Evolutionary conservation across 148 eudicot genomes (phyloP).

Genomic region (Vaccinium darrowii): DNA sequence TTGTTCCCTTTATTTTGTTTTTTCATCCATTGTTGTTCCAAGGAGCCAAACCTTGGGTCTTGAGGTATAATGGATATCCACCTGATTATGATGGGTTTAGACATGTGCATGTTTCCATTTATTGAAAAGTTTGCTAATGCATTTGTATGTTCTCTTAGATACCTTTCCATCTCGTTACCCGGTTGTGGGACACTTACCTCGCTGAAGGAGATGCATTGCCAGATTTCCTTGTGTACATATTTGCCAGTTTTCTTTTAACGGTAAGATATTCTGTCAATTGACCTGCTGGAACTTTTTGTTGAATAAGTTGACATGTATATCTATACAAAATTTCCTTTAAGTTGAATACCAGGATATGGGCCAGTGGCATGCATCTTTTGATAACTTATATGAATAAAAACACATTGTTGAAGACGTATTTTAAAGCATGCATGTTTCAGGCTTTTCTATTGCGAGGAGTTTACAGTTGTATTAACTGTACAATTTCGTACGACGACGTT

Average conservation of each 20-base stretch:
- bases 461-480: background rate
- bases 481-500: background rate
- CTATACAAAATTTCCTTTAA: background rate
- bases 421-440: background rate
- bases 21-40: background rate
- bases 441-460: background rate
- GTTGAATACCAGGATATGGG: background rate
- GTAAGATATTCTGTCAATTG: slow-evolving; percentile 39
- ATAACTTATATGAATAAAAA: background rate
- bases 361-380: background rate
- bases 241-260: slow-evolving; percentile 90
- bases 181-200: slow-evolving; percentile 99
- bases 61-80: background rate
- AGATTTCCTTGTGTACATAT: slow-evolving; percentile 93
- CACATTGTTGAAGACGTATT: background rate
- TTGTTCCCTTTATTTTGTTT: background rate
- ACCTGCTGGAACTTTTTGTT: background rate
- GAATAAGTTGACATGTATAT: background rate
- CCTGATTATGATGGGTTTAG: background rate
- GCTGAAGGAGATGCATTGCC: slow-evolving; percentile 99
- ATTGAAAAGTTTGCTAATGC: slow-evolving; percentile 12
- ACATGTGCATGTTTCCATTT: background rate
- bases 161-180: slow-evolving; percentile 88
- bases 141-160: slow-evolving; percentile 42
- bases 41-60: background rate